These are phyloP conservation scores for Peronospora belbahrii DNA, from an alignment of 352 stramenopile species.

Conservation along the genomic window DNA sequence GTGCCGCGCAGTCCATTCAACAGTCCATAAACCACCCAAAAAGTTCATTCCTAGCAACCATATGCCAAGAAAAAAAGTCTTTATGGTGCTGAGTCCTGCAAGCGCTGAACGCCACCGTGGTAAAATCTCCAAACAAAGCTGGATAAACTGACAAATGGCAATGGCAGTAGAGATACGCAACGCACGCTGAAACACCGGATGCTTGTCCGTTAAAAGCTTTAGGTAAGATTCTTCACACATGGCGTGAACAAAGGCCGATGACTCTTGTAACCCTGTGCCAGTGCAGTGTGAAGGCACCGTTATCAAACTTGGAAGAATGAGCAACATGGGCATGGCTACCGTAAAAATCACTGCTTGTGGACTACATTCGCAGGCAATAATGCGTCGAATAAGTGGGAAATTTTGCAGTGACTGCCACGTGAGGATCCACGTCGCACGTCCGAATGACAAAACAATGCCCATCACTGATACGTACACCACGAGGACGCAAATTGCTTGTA, in stretches of 20 bases:
- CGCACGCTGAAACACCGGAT: constrained; percentile 78
- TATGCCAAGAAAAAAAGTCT: constrained; percentile 51
- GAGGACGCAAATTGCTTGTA: constrained; percentile 67
- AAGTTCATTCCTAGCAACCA: constrained; percentile 59
- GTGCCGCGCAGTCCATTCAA: constrained; percentile 75
- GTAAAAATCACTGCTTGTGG: constrained; percentile 76
- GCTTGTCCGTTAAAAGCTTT: constrained; percentile 73
- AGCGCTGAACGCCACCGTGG: constrained; percentile 61
- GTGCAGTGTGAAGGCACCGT: constrained; percentile 56
- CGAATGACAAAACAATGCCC: constrained; percentile 77
- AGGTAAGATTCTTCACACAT: constrained; percentile 81
- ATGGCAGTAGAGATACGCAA: constrained; percentile 75
- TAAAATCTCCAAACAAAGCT: constrained; percentile 77
- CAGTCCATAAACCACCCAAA: constrained; percentile 50
- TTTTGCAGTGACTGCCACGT: constrained; percentile 84
- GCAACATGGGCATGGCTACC: constrained; percentile 61
- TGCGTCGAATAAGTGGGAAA: constrained; percentile 81
- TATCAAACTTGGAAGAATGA: constrained; percentile 70
- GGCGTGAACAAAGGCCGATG: constrained; percentile 30
- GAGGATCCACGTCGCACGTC: constrained; percentile 81
- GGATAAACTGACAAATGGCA: constrained; percentile 78
- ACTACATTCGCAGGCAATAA: constrained; percentile 67
- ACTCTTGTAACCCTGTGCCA: constrained; percentile 20
- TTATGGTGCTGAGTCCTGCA: constrained; percentile 35
- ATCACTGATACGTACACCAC: constrained; percentile 81